phyloP scores from a whole-genome alignment of 805 yeast species.

The Nakazawaea anatomiae region DNA sequence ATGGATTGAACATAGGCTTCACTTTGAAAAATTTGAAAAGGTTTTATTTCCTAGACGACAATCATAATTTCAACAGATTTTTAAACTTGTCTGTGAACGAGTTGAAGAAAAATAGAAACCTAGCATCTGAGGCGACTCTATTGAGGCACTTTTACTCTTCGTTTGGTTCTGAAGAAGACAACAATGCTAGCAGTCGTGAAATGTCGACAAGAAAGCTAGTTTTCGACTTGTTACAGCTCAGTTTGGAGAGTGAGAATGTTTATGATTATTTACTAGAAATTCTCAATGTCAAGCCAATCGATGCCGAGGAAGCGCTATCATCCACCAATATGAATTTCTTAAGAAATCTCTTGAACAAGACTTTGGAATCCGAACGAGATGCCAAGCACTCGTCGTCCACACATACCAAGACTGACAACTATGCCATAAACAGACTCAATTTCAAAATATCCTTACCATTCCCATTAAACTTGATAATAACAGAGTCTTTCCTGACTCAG shows the following conservation, averaged over 20 bases:
- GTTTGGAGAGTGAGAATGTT: slow-evolving; percentile 36
- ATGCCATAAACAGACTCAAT: slow-evolving; percentile 45
- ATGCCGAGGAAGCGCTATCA: slow-evolving; percentile 44
- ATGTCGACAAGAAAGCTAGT: slow-evolving; percentile 15
- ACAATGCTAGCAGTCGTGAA: neutral
- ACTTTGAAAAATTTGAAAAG: slow-evolving; percentile 47
- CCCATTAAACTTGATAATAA: slow-evolving; percentile 74
- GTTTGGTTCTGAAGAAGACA: slow-evolving; percentile 14
- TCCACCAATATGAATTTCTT: slow-evolving; percentile 38
- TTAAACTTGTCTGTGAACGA: slow-evolving; percentile 46
- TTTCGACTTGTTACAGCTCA: slow-evolving; percentile 18
- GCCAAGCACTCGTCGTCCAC: slow-evolving; percentile 12
- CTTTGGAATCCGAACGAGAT: slow-evolving; percentile 25
- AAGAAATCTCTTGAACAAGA: slow-evolving; percentile 36
- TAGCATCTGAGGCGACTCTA: slow-evolving; percentile 25
- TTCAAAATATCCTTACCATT: slow-evolving; percentile 69
- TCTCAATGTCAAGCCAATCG: slow-evolving; percentile 47
- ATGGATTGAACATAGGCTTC: slow-evolving; percentile 49
- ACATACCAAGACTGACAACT: slow-evolving; percentile 31
- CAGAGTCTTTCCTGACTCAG: slow-evolving; percentile 65
- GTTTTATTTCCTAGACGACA: slow-evolving; percentile 50
- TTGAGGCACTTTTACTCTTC: slow-evolving; percentile 22
- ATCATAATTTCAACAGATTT: slow-evolving; percentile 46
- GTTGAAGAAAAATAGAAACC: slow-evolving; percentile 30
- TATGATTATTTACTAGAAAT: slow-evolving; percentile 40